These are phyloP conservation scores for Coccomyxa subellipsoidea DNA, from an alignment of 163 green algal species.

Conservation along the genomic window DNA sequence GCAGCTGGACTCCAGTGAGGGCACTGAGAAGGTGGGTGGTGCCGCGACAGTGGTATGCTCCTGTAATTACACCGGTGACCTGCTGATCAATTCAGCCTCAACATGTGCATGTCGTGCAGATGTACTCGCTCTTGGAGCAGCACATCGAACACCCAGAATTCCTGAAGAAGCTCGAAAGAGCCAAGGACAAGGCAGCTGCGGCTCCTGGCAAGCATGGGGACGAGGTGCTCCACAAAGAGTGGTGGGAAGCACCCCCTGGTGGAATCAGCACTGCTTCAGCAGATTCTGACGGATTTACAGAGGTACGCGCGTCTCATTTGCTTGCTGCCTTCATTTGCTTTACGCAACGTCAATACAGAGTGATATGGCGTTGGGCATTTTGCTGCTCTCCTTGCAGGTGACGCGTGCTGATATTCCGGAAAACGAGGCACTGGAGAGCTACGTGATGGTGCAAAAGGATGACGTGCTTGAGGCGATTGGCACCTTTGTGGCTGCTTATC, in stretches of 20 bases:
- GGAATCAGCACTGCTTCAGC: neutral
- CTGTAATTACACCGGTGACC: too few relatives aligned
- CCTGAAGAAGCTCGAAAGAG: conserved; percentile 12
- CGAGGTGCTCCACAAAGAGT: conserved; percentile 35
- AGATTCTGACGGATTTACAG: neutral
- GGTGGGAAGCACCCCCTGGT: conserved; percentile 32
- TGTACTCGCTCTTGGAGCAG: conserved; percentile 1
- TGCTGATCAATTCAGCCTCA: neutral
- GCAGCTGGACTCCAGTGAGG: neutral
- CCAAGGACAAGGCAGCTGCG: neutral
- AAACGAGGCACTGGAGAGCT: conserved; percentile 32
- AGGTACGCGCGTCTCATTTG: neutral
- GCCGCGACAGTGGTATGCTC: too few relatives aligned
- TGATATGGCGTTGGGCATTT: neutral
- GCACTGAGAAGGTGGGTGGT: conserved; percentile 5
- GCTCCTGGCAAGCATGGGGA: neutral
- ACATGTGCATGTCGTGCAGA: conserved; percentile 11
- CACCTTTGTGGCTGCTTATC: conserved; percentile 55
- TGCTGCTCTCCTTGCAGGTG: neutral
- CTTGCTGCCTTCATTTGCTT: too few relatives aligned
- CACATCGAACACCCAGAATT: conserved; percentile 3
- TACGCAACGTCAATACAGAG: too few relatives aligned
- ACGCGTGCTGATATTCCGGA: conserved; percentile 9
- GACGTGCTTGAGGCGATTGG: conserved; percentile 52
- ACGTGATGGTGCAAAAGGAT: conserved; percentile 48